Evolutionary conservation across 257 asterid genomes (phyloP), one percentile per base, ranked within the genome.

Genomic region (Prunella vulgaris): DNA sequence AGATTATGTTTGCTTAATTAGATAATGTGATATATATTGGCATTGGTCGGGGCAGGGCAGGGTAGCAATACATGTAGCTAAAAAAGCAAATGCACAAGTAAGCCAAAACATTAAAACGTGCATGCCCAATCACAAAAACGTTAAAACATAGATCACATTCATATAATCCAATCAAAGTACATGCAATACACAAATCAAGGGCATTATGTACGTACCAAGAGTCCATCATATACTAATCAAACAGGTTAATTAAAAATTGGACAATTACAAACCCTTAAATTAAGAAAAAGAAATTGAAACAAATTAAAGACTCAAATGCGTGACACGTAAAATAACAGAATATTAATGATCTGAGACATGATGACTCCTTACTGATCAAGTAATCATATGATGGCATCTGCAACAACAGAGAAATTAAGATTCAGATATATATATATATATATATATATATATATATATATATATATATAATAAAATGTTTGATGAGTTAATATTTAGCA

Each of bases 61-160:
- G 49, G 15, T 33, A 18, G 7, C 21, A 27, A 33, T 17, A 0
- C 8, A 64, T 5, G 15, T 49, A 1, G 28, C 28, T 25, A 25
- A 49, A 49, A 49, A 2, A 51, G 58, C 58, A 51, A 51, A 18
- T 20, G 59, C 59, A 52, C 59, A 8, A 52, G 59, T 20, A 52
- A 52, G 28, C 27, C 59, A 52, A 52, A 52, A 52, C 59, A 52
- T 52, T 18, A 52, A 52, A 49, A 49, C 56, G 56, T 49, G 54
- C 22, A 10, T 46, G 54, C 22, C n/a, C 6, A 2, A n/a, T 46
- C 53, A 46, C 53, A 46, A 46, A n/a, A 46, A n/a, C 53, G 21
- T 46, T 14, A 46, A 46, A 46, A n/a, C 53, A 46, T 46, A 5
- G 1, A 20, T 52, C 92, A 86, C 0, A 13, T 80, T 37, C 60